A percentile compares a stretch with the other conserved stretches of the same genome.
phyloP scores from a whole-genome alignment of 106 monocot genomes.

The Platanthera guangdongensis region DNA sequence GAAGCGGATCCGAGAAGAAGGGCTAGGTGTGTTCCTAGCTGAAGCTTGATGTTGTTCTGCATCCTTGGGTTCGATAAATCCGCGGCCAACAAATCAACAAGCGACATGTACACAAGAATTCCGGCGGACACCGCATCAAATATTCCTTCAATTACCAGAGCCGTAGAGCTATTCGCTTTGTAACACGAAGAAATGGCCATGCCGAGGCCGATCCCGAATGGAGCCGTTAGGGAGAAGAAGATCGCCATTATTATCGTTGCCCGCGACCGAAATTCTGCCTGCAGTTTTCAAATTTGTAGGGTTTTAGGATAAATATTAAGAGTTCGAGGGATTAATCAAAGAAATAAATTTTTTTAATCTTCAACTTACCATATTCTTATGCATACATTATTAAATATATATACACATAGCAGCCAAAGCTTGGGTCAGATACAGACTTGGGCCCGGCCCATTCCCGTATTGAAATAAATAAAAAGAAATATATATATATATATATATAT shows the following conservation, averaged over 20 bases:
- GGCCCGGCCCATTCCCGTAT: too few species aligned
- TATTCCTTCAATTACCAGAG: constrained; percentile 23
- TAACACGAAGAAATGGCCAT: constrained; percentile 18
- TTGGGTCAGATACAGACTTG: too few species aligned
- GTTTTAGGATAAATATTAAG: too few species aligned
- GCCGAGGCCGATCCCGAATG: constrained; percentile 18
- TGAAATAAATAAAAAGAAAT: too few species aligned
- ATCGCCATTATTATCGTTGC: constrained; percentile 19
- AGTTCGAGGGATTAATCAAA: too few species aligned
- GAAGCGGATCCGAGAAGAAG: constrained; percentile 16
- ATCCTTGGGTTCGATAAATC: constrained; percentile 22
- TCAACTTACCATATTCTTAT: too few species aligned
- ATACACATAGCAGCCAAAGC: too few species aligned
- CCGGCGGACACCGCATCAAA: constrained; percentile 23
- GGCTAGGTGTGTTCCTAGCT: constrained; percentile 7
- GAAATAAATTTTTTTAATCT: too few species aligned
- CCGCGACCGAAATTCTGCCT: constrained; percentile 17
- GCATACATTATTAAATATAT: too few species aligned
- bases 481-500: too few species aligned
- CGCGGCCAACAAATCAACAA: constrained; percentile 20
- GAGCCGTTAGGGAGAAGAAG: constrained; percentile 34
- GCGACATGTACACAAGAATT: constrained; percentile 27
- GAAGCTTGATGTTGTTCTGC: constrained; percentile 19
- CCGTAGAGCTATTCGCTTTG: constrained; percentile 12
- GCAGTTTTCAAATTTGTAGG: neutral